Evolutionary conservation across 768 basidiomycete genomes (phyloP).

Genomic region (Phaeotremella fagi): DNA sequence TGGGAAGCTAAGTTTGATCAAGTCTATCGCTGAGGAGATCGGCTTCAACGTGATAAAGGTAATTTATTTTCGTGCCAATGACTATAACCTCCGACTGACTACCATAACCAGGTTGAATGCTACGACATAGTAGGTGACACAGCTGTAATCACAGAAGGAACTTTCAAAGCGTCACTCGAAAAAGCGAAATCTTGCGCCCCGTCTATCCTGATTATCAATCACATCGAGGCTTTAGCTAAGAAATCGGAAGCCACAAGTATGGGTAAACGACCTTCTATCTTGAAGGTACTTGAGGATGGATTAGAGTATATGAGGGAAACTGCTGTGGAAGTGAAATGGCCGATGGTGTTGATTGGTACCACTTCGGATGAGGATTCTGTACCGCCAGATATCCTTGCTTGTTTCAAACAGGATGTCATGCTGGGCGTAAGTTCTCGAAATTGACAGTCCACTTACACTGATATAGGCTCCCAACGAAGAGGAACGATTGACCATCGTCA

Average conservation of each 20-base stretch:
- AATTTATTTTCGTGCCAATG: conserved; percentile 2
- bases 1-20: conserved; percentile 70
- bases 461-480: conserved; percentile 72
- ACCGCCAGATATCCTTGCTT: conserved; percentile 59
- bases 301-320: conserved; percentile 51
- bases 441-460: background rate
- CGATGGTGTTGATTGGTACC: conserved; percentile 71
- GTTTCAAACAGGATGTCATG: conserved; percentile 78
- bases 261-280: conserved; percentile 37
- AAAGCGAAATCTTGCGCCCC: conserved; percentile 74
- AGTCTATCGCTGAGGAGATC: conserved; percentile 50
- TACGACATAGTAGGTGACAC: conserved; percentile 76
- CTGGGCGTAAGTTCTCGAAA: conserved; percentile 59
- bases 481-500: conserved; percentile 64
- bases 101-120: conserved; percentile 65
- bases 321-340: conserved; percentile 63
- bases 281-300: conserved; percentile 56
- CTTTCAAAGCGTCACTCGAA: conserved; percentile 67
- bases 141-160: conserved; percentile 67
- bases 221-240: conserved; percentile 72
- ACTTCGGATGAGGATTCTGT: conserved; percentile 64
- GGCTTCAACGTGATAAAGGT: conserved; percentile 81
- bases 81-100: background rate
- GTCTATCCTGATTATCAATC: conserved; percentile 72
- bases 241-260: conserved; percentile 44